These are phyloP conservation scores for Coniferiporia sulphurascens DNA, from an alignment of 1,284 basidiomycete genomes.

Conservation along the genomic window DNA sequence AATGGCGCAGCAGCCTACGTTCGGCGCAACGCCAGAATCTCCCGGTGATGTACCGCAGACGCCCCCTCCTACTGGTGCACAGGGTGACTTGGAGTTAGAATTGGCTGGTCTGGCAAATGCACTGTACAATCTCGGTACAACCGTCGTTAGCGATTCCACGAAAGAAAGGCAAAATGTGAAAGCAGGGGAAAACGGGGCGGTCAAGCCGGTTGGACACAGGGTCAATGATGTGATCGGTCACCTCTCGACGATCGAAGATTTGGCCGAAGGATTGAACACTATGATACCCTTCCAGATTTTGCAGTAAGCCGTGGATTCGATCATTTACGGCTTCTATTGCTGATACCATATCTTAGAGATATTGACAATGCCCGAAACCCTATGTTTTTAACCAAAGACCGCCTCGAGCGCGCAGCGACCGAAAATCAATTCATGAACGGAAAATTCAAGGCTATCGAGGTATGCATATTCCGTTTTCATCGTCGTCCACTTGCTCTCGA, in stretches of 20 bases:
- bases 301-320: conserved; percentile 20
- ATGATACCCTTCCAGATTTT: conserved; percentile 71
- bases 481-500: neutral
- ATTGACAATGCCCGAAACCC: conserved; percentile 78
- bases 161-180: conserved; percentile 60
- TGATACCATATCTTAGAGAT: conserved; percentile 34
- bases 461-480: conserved; percentile 30
- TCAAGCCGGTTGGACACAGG: conserved; percentile 16
- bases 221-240: conserved; percentile 63
- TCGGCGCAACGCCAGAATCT: conserved; percentile 56
- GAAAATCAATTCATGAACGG: conserved; percentile 89
- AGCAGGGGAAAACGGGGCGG: conserved; percentile 28
- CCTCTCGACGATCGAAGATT: conserved; percentile 57
- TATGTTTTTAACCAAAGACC: conserved; percentile 70
- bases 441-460: conserved; percentile 73
- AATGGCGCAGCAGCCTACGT: neutral
- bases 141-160: conserved; percentile 71
- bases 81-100: conserved; percentile 74
- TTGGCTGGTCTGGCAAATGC: conserved; percentile 67
- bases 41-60: conserved; percentile 61
- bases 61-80: conserved; percentile 56
- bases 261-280: conserved; percentile 52
- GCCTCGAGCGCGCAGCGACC: conserved; percentile 71
- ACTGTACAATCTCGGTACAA: conserved; percentile 72
- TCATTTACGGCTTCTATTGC: neutral